Evolutionary conservation across 2,329 filamentous ascomycete species (phyloP).

Genomic region (Aureobasidium subglaciale): DNA sequence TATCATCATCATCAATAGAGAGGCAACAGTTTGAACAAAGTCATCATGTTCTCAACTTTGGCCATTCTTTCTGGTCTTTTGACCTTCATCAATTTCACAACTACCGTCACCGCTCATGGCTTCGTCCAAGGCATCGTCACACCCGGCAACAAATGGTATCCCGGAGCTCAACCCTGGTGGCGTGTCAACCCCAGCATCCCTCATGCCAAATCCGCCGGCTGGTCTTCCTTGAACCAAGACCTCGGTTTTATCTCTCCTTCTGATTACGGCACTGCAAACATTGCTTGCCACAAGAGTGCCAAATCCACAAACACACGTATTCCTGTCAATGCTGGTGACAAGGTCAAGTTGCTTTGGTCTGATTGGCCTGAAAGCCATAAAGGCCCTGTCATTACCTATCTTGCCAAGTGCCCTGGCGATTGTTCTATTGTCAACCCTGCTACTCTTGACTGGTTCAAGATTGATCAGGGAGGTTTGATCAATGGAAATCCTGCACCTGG

Average conservation of each 20-base stretch:
- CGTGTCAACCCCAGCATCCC: conserved; percentile 30
- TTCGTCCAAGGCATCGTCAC: conserved; percentile 39
- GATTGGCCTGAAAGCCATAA: conserved; percentile 58
- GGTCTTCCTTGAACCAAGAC: conserved; percentile 42
- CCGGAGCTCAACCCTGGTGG: conserved; percentile 36
- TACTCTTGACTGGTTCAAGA: conserved; percentile 56
- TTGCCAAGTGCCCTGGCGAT: conserved; percentile 52
- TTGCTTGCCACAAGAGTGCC: conserved; percentile 18
- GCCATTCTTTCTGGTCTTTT: not conserved
- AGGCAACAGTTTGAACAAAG: not conserved
- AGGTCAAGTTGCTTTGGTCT: conserved; percentile 55
- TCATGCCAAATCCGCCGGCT: conserved; percentile 41
- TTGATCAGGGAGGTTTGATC: conserved; percentile 49
- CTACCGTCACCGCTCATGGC: conserved; percentile 41
- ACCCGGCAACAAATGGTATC: conserved; percentile 41
- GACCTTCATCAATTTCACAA: conserved; percentile 22
- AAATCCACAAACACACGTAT: conserved; percentile 39
- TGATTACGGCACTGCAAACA: conserved; percentile 21
- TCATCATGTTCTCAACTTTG: not conserved
- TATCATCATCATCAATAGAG: not conserved
- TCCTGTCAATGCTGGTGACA: conserved; percentile 53
- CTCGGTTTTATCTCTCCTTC: conserved; percentile 24
- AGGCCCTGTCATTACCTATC: conserved; percentile 57
- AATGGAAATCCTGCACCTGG: conserved; percentile 36
- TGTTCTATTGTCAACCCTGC: conserved; percentile 48